phyloP scores from a whole-genome alignment of 768 basidiomycete genomes.

The Boletus pseudo-olivaceus region DNA sequence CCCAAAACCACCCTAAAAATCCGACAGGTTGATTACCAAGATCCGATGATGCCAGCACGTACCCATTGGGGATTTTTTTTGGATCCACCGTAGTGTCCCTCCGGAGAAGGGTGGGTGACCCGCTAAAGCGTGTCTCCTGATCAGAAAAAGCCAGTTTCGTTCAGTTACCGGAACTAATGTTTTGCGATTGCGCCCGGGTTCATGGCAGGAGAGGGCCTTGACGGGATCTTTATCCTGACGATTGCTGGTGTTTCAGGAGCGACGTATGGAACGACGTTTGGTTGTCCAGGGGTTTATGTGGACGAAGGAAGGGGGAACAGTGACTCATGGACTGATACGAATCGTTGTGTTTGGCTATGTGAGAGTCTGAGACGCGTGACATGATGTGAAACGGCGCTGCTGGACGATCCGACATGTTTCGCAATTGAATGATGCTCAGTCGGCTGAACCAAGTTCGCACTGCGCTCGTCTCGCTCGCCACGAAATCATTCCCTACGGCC shows the following conservation, averaged over 20 bases:
- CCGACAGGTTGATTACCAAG: no score
- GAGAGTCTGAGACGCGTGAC: background rate
- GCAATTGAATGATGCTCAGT: conserved; percentile 19
- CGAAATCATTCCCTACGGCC: conserved; percentile 15
- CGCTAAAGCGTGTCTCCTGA: background rate
- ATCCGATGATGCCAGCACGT: background rate
- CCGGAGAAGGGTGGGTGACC: background rate
- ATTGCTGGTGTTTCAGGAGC: conserved; percentile 28
- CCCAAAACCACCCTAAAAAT: background rate
- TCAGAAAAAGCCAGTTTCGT: background rate
- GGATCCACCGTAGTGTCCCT: background rate
- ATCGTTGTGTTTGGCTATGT: background rate
- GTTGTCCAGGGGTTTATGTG: conserved; percentile 31
- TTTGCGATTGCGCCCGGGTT: conserved; percentile 39
- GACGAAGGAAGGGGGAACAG: conserved; percentile 1
- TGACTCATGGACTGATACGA: background rate
- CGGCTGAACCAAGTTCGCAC: conserved; percentile 22
- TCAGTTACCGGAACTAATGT: conserved; percentile 23
- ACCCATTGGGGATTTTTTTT: background rate
- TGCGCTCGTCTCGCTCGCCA: conserved; percentile 21
- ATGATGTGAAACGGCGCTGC: background rate
- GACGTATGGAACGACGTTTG: conserved; percentile 22
- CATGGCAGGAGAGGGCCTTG: conserved; percentile 40
- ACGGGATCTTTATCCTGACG: conserved; percentile 33
- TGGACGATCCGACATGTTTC: background rate